Percentiles rank a stretch among this genome's conserved stretches.
phyloP scores from a whole-genome alignment of 179 eudicot genomes.

The Patellifolia procumbens region DNA sequence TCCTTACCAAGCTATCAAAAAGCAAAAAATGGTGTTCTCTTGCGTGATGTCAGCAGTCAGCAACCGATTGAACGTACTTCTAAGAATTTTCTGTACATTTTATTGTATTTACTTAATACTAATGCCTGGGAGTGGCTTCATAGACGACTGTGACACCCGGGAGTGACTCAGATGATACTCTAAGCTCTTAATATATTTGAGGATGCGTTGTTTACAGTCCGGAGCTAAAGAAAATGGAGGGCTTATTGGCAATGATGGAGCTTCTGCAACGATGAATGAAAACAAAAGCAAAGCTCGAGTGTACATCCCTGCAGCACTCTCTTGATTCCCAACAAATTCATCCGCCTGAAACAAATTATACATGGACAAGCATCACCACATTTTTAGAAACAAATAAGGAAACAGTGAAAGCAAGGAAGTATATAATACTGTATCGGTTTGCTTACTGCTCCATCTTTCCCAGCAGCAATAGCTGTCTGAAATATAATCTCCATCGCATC shows the following conservation, averaged over 20 bases:
- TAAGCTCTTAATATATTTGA: slow-evolving; percentile 41
- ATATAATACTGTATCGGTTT: neutral
- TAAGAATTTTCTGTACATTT: slow-evolving; percentile 32
- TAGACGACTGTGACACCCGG: slow-evolving; percentile 24
- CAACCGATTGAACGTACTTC: slow-evolving; percentile 5
- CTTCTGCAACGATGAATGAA: slow-evolving; percentile 46
- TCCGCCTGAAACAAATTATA: slow-evolving; percentile 40
- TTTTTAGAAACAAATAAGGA: neutral
- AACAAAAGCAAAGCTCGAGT: slow-evolving; percentile 44
- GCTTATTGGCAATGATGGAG: slow-evolving; percentile 40
- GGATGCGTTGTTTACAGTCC: slow-evolving; percentile 33
- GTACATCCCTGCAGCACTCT: slow-evolving; percentile 40
- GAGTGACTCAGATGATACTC: slow-evolving; percentile 37
- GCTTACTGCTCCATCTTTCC: slow-evolving; percentile 53
- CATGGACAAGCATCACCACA: neutral
- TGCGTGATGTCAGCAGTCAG: slow-evolving; percentile 29
- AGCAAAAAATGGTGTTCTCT: neutral
- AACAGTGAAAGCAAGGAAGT: neutral
- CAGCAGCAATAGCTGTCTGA: slow-evolving; percentile 45
- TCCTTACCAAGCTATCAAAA: slow-evolving; percentile 7
- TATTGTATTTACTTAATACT: slow-evolving; percentile 38
- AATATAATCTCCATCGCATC: slow-evolving; percentile 52
- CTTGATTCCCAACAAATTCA: slow-evolving; percentile 38
- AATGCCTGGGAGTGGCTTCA: slow-evolving; percentile 27
- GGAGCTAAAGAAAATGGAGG: slow-evolving; percentile 41